Evolutionary conservation across 169 alveolate genomes (phyloP).

Genomic region (Eimeria brunetti): DNA sequence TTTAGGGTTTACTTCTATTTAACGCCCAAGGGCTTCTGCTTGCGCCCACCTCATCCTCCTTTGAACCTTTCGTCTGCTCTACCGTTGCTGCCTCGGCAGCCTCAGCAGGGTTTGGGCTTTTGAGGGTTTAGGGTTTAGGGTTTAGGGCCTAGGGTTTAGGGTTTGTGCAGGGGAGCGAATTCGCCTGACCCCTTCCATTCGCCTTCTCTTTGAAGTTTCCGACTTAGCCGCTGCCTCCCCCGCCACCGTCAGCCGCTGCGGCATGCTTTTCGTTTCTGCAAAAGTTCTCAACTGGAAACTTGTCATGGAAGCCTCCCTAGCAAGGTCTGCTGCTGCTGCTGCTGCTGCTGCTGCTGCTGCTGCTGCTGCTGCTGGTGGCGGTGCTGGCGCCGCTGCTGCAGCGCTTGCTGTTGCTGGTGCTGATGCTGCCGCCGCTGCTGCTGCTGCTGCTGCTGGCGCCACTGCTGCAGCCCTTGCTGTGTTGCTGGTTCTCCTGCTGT

Average conservation of each 20-base stretch:
- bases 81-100: too few species aligned
- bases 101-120: neutral
- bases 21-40: too few species aligned
- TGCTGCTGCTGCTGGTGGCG: neutral
- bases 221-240: constrained; percentile 97
- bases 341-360: constrained; percentile 48
- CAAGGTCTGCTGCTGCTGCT: constrained; percentile 74
- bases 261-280: constrained; percentile 95
- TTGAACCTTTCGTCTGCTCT: too few species aligned
- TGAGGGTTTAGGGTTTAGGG: constrained; percentile 46
- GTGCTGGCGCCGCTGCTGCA: neutral
- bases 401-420: neutral
- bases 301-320: constrained; percentile 87
- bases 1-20: constrained; percentile 43
- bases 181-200: constrained; percentile 95
- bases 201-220: constrained; percentile 95
- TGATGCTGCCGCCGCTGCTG: neutral
- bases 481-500: neutral
- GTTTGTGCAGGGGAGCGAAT: constrained; percentile 91
- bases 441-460: neutral
- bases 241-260: constrained; percentile 98
- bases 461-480: neutral
- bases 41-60: too few species aligned
- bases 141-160: constrained; percentile 34
- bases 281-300: constrained; percentile 81